Evolutionary conservation across 2,329 filamentous ascomycete genomes (phyloP).

Genomic region (Microcyclosporella mali): DNA sequence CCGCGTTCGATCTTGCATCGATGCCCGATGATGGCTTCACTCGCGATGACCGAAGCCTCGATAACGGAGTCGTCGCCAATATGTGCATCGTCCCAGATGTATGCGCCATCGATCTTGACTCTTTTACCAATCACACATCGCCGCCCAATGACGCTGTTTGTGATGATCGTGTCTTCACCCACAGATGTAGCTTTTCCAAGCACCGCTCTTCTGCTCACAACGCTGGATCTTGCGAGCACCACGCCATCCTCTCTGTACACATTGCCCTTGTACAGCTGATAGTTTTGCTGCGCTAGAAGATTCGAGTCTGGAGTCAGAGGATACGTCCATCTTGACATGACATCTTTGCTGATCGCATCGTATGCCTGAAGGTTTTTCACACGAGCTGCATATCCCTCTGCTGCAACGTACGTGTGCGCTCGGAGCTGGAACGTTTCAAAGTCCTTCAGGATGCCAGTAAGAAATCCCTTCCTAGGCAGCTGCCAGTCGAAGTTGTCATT

Average conservation of each 20-base stretch:
- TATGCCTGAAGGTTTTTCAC: conserved; percentile 84
- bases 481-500: conserved; percentile 98
- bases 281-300: conserved; percentile 68
- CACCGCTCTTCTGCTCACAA: conserved; percentile 62
- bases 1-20: conserved; percentile 64
- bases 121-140: conserved; percentile 82
- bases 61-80: conserved; percentile 71
- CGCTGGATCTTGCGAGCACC: conserved; percentile 63
- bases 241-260: conserved; percentile 76
- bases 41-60: conserved; percentile 68
- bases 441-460: conserved; percentile 90
- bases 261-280: conserved; percentile 61
- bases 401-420: conserved; percentile 83
- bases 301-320: conserved; percentile 88
- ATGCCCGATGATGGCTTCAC: conserved; percentile 64
- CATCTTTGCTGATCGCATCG: conserved; percentile 78
- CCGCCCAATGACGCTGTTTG: conserved; percentile 73
- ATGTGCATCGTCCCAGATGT: conserved; percentile 78
- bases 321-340: conserved; percentile 81
- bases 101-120: conserved; percentile 70
- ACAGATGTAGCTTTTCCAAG: conserved; percentile 72
- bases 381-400: conserved; percentile 77
- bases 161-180: conserved; percentile 63
- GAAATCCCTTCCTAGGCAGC: conserved; percentile 76
- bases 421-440: conserved; percentile 95